Evolutionary conservation across 257 asterid genomes (phyloP).

Genomic region (Nicotiana noctiflora): DNA sequence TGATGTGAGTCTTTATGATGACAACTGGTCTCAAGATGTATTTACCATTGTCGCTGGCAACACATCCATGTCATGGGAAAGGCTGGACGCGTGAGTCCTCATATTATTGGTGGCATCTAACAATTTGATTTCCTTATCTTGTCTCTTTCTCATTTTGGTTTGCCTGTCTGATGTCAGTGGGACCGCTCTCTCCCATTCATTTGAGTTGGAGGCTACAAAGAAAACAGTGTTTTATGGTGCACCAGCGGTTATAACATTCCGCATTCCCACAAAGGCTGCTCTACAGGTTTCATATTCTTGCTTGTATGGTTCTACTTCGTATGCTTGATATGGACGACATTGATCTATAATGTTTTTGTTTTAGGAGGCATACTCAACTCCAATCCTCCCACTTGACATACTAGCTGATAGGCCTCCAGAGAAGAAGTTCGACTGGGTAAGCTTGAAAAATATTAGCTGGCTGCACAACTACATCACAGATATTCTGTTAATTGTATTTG

Average conservation of each 20-base stretch:
- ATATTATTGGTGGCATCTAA: background rate
- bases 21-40: constrained; percentile 63
- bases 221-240: constrained; percentile 57
- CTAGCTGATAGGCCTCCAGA: constrained; percentile 82
- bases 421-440: constrained; percentile 84
- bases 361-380: constrained; percentile 87
- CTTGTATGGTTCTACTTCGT: constrained; percentile 8
- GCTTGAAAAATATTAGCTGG: constrained; percentile 12
- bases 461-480: constrained; percentile 5
- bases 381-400: constrained; percentile 73
- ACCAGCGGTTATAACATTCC: constrained; percentile 80
- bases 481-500: constrained; percentile 11
- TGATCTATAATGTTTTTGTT: constrained; percentile 11
- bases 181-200: constrained; percentile 60
- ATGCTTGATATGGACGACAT: background rate
- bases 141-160: constrained; percentile 14
- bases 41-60: constrained; percentile 63
- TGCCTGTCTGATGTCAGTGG: constrained; percentile 43
- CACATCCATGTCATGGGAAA: constrained; percentile 89
- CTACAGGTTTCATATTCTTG: constrained; percentile 53
- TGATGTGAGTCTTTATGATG: constrained; percentile 75
- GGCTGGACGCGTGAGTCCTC: constrained; percentile 79
- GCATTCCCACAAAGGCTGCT: constrained; percentile 74
- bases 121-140: background rate
- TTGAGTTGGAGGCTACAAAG: constrained; percentile 76